phyloP scores from a whole-genome alignment of 352 stramenopile species.

The Phytophthora quininea region DNA sequence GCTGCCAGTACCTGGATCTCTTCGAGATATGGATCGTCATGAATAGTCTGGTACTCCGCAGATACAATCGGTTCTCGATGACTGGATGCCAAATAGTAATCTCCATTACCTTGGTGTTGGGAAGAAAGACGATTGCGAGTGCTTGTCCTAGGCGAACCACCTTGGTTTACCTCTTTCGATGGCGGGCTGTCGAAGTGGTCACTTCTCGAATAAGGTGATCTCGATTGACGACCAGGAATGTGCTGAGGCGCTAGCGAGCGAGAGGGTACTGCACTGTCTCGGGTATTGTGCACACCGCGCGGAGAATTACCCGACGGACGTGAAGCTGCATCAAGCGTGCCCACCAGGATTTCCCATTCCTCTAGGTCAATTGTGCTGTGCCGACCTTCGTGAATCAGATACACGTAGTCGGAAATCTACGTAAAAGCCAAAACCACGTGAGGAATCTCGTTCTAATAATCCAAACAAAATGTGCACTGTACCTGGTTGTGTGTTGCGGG shows the following conservation, averaged over 20 bases:
- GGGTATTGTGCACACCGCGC: constrained; percentile 3
- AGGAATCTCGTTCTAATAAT: background rate
- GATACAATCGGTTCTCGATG: constrained; percentile 17
- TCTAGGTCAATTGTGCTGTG: constrained; percentile 60
- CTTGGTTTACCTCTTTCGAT: constrained; percentile 1
- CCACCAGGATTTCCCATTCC: constrained; percentile 73
- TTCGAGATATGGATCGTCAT: constrained; percentile 44
- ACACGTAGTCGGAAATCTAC: constrained; percentile 78
- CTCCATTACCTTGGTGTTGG: background rate
- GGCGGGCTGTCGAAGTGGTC: background rate
- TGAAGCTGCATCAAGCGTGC: constrained; percentile 67
- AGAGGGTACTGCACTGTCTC: constrained; percentile 13
- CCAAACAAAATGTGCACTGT: background rate
- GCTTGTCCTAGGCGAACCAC: background rate
- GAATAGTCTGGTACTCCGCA: constrained; percentile 19
- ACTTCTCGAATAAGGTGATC: constrained; percentile 11
- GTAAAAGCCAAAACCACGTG: background rate
- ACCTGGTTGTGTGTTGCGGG: constrained; percentile 77
- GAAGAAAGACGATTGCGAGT: background rate
- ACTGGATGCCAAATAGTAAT: constrained; percentile 9
- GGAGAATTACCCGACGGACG: constrained; percentile 29
- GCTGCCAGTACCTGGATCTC: constrained; percentile 43
- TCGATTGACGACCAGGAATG: constrained; percentile 11
- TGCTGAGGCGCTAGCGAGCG: constrained; percentile 12
- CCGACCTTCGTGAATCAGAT: constrained; percentile 70